phyloP scores from a whole-genome alignment of 2,329 filamentous ascomycete genomes.

The Epichloe glyceriae region DNA sequence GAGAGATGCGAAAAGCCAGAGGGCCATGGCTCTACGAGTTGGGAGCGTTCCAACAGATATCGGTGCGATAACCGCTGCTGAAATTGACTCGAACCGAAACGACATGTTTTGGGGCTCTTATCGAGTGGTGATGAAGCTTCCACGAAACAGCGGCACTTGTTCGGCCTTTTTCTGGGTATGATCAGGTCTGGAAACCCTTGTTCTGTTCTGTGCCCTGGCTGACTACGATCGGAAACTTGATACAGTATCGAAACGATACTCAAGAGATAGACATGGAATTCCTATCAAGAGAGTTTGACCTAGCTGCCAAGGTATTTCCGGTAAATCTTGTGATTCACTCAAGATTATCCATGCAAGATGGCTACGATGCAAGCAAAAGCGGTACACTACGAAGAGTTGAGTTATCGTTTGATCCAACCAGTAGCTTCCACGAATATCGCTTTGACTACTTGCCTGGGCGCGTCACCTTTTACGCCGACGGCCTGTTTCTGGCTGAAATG shows the following conservation, averaged over 20 bases:
- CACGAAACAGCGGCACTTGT: conserved; percentile 52
- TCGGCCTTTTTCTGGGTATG: conserved; percentile 67
- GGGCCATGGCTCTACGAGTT: conserved; percentile 43
- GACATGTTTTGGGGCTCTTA: conserved; percentile 62
- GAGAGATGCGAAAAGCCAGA: conserved; percentile 25
- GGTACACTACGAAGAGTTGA: conserved; percentile 42
- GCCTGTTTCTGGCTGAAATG: conserved; percentile 42
- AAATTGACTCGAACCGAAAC: conserved; percentile 46
- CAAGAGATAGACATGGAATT: conserved; percentile 77
- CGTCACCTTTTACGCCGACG: conserved; percentile 60
- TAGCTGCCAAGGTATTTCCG: conserved; percentile 35
- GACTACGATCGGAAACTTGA: not conserved
- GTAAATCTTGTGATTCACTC: conserved; percentile 70
- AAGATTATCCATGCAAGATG: conserved; percentile 39
- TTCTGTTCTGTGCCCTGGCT: not conserved
- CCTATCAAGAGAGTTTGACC: conserved; percentile 51
- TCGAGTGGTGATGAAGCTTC: conserved; percentile 52
- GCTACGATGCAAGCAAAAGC: conserved; percentile 50
- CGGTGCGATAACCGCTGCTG: conserved; percentile 46
- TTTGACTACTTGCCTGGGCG: conserved; percentile 55
- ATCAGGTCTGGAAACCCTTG: not conserved
- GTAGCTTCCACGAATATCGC: conserved; percentile 62
- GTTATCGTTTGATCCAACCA: conserved; percentile 53
- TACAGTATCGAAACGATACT: conserved; percentile 62
- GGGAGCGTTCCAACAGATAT: conserved; percentile 25